A percentile compares a stretch with the other conserved stretches of the same genome.
phyloP scores from a whole-genome alignment of 306 rosid species.

The Pyrus communis region DNA sequence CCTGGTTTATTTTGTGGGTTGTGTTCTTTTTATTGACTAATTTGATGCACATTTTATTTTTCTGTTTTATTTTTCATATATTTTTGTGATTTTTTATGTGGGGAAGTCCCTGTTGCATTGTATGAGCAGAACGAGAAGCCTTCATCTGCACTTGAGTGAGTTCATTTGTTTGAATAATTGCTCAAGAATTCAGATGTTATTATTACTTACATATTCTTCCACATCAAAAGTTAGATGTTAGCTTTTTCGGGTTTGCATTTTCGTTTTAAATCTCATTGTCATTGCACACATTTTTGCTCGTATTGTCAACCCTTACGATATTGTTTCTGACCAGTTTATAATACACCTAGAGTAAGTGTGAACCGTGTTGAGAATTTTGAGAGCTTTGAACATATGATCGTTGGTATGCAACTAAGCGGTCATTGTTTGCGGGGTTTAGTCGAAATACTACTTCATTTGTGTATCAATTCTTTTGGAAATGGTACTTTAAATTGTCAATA shows the following conservation, averaged over 20 bases:
- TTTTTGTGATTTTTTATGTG: no score
- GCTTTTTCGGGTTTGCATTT: neutral
- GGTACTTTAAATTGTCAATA: no score
- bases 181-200: neutral
- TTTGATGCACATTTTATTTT: no score
- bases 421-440: neutral
- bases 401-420: neutral
- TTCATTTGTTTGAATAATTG: slow-evolving; percentile 2
- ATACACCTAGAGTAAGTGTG: neutral
- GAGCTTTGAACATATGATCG: neutral
- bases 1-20: no score
- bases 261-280: neutral
- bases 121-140: slow-evolving; percentile 19
- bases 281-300: neutral
- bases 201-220: neutral
- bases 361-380: neutral
- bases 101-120: no score
- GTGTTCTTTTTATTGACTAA: no score
- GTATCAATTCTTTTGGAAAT: no score
- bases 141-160: slow-evolving; percentile 86
- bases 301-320: neutral
- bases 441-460: no score
- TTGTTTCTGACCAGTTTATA: neutral
- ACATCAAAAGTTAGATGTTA: neutral
- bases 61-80: no score